Conservation (phyloP, 257 asterid species). For the Nicotiana tabacum region DNA sequence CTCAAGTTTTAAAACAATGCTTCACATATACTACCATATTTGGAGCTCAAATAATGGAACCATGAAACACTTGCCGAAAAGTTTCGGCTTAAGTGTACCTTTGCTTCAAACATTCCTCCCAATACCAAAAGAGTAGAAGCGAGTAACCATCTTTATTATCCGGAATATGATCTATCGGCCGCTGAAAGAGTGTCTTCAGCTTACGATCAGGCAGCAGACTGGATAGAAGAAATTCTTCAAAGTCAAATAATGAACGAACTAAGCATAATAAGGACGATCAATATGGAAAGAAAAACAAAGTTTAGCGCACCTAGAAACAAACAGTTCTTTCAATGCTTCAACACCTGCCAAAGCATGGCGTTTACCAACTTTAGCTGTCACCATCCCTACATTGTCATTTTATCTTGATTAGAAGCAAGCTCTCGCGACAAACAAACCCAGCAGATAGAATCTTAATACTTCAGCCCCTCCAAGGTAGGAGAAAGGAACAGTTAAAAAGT, state of each 20-base stretch:
- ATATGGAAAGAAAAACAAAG: neutral
- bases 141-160: conserved; percentile 86
- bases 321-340: conserved; percentile 85
- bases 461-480: neutral
- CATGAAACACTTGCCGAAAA: neutral
- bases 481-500: neutral
- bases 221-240: conserved; percentile 21
- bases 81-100: conserved; percentile 39
- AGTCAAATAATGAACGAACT: conserved; percentile 15
- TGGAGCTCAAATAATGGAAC: neutral
- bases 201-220: conserved; percentile 90
- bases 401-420: neutral
- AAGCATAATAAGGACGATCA: conserved; percentile 1
- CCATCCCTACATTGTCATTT: conserved; percentile 73
- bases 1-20: neutral
- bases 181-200: conserved; percentile 70
- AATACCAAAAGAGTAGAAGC: conserved; percentile 83
- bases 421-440: neutral
- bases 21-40: neutral
- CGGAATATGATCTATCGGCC: conserved; percentile 73
- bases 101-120: conserved; percentile 91
- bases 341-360: conserved; percentile 89
- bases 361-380: conserved; percentile 87
- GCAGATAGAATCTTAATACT: neutral
- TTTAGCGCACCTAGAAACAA: conserved; percentile 54